Base-by-base conservation (phyloP, 1,139 yeast genomes). In the Geotrichum fermentans region DNA sequence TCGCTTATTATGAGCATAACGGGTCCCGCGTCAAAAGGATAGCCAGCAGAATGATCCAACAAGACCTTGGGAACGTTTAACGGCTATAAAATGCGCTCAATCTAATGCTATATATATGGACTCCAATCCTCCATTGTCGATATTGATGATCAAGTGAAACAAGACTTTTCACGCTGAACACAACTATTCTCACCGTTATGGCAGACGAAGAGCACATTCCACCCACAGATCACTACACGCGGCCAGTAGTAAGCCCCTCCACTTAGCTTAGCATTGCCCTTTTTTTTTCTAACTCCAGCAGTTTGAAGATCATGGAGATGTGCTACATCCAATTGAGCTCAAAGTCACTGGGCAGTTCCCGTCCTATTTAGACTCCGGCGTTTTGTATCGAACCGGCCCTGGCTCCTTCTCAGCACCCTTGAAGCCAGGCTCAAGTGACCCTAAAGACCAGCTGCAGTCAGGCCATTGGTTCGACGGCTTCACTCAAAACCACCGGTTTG, bases 391-490 rank as follows among this genome's bases (percentile, higher is more conserved):
- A 8, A 47, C 50, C 3, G 50, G 50, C 13, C 50, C 50, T 2
- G 50, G 50, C 16, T 42, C 47, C 2, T 47, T 42, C 28, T 38
- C 46, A 11, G 26, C 43, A 1, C 47, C 47, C 2, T 32, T 38
- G 18, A 38, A 28, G 17, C 16, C 18, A 24, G 41, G 33, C 14
- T 22, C 33, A 20, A 43, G 28, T 3, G 39, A 42, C 32, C 40
- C 34, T 7, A 8, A 24, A 4, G 45, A 38, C 5, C 38, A 40
- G 18, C 40, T 42, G 10, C 43, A 37, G 8, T 18, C 45, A 2
- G 38, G 36, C 22, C 57, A 54, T 30, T 54, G 57, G 57, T 54
- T 54, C 40, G 57, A 54, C 26, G 57, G 57, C 4, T 54, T 51
- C 28, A 48, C 54, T 2, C 57, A 54, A 32, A 43, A 47, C 34